phyloP scores from a whole-genome alignment of 2,329 filamentous ascomycete genomes.

The Exophiala viscosa region DNA sequence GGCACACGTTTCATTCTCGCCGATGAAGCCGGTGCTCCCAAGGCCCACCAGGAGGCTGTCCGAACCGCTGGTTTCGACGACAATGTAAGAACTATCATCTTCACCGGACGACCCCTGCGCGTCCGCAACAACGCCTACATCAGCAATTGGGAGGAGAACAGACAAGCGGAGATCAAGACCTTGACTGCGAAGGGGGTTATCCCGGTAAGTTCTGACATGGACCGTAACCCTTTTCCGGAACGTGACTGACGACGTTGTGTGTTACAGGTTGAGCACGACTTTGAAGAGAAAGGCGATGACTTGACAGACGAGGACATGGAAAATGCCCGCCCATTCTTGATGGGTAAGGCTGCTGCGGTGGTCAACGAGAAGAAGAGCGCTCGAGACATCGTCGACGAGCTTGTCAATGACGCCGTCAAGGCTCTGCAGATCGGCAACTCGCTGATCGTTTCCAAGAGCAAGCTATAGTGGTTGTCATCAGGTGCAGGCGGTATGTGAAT shows the following conservation, averaged over 20 bases:
- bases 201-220: constrained; percentile 50
- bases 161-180: constrained; percentile 83
- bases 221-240: background rate
- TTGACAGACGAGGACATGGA: constrained; percentile 84
- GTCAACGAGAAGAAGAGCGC: constrained; percentile 89
- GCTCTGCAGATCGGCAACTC: constrained; percentile 66
- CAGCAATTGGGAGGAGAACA: constrained; percentile 91
- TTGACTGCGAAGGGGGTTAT: constrained; percentile 85
- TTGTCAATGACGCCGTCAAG: constrained; percentile 75
- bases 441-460: constrained; percentile 52
- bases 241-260: background rate
- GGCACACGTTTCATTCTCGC: constrained; percentile 92
- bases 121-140: constrained; percentile 95
- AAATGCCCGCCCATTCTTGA: constrained; percentile 83
- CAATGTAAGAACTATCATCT: constrained; percentile 95
- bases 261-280: constrained; percentile 69
- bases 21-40: constrained; percentile 90
- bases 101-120: constrained; percentile 91
- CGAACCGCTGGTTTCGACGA: constrained; percentile 89
- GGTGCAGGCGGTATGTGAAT: background rate
- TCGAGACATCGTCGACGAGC: constrained; percentile 90
- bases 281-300: constrained; percentile 73
- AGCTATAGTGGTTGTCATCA: constrained; percentile 54
- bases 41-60: constrained; percentile 93
- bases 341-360: constrained; percentile 95